Conservation (phyloP, 371 early-diverging fungal genomes). For the Mucor circinelloides region DNA sequence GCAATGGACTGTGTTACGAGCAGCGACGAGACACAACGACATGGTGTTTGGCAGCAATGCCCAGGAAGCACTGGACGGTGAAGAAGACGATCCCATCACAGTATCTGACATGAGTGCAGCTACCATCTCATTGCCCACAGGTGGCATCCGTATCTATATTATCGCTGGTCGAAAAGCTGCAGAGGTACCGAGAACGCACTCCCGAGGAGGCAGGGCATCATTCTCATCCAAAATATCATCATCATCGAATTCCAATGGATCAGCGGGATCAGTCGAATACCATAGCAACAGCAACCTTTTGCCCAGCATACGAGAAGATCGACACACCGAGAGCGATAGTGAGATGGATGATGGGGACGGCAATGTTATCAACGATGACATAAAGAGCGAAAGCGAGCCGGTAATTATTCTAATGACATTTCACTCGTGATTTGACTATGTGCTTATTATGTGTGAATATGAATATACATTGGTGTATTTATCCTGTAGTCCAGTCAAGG, state of each 20-base stretch:
- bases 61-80: neutral
- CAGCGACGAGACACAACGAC: neutral
- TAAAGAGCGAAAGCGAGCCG: neutral
- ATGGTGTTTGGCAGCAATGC: neutral
- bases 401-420: neutral
- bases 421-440: neutral
- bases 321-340: neutral
- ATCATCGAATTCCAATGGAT: slow-evolving; percentile 1
- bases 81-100: slow-evolving; percentile 11
- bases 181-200: slow-evolving; percentile 1
- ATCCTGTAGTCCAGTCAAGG: neutral
- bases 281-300: neutral
- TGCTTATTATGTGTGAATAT: too few relatives aligned
- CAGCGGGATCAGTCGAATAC: neutral
- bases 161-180: slow-evolving; percentile 20
- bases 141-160: slow-evolving; percentile 9
- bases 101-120: slow-evolving; percentile 28
- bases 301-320: neutral
- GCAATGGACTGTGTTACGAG: slow-evolving; percentile 12
- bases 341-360: neutral
- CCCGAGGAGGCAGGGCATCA: neutral
- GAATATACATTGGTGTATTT: too few relatives aligned
- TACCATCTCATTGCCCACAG: neutral
- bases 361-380: neutral
- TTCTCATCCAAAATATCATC: neutral